A percentile compares a stretch with the other conserved stretches of the same genome.
These are phyloP conservation scores for Fermentozyma sake DNA, from an alignment of 1,139 yeast genomes.

Conservation along the genomic window DNA sequence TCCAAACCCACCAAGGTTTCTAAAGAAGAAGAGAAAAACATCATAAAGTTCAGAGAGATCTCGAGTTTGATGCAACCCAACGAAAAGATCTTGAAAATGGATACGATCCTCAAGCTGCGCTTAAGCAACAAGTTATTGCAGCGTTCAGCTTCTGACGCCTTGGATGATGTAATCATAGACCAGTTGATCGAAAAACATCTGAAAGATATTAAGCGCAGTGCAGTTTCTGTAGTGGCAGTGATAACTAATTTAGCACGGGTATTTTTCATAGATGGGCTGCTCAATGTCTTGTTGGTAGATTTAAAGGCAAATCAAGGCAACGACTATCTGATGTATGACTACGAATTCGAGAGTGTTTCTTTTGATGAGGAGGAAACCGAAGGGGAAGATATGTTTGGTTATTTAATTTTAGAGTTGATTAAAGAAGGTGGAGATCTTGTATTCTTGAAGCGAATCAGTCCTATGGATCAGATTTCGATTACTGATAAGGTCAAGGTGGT, in stretches of 20 bases:
- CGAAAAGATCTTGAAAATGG: conserved; percentile 43
- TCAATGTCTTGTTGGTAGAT: conserved; percentile 41
- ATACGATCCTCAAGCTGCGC: conserved; percentile 35
- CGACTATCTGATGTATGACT: conserved; percentile 75
- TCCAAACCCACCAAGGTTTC: too few relatives aligned
- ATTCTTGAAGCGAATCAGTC: conserved; percentile 44
- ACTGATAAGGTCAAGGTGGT: conserved; percentile 34
- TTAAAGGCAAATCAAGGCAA: conserved; percentile 48
- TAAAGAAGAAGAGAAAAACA: conserved; percentile 4
- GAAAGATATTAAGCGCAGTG: conserved; percentile 26
- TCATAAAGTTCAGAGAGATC: conserved; percentile 31
- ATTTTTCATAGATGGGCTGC: conserved; percentile 34
- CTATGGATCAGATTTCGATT: conserved; percentile 18
- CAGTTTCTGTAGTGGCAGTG: conserved; percentile 42
- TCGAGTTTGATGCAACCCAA: conserved; percentile 27
- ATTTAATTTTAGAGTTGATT: conserved; percentile 58
- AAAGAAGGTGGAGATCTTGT: conserved; percentile 55
- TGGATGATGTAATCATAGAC: conserved; percentile 37
- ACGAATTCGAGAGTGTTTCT: conserved; percentile 50
- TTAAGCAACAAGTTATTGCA: conserved; percentile 22
- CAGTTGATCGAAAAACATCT: conserved; percentile 38
- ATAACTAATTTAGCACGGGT: conserved; percentile 46
- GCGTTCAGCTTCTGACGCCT: conserved; percentile 18
- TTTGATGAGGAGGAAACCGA: conserved; percentile 35
- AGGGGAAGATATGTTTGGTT: conserved; percentile 45